A percentile compares a stretch with the other conserved stretches of the same genome.
phyloP scores from a whole-genome alignment of 1,139 yeast species.

The Candida sp. region DNA sequence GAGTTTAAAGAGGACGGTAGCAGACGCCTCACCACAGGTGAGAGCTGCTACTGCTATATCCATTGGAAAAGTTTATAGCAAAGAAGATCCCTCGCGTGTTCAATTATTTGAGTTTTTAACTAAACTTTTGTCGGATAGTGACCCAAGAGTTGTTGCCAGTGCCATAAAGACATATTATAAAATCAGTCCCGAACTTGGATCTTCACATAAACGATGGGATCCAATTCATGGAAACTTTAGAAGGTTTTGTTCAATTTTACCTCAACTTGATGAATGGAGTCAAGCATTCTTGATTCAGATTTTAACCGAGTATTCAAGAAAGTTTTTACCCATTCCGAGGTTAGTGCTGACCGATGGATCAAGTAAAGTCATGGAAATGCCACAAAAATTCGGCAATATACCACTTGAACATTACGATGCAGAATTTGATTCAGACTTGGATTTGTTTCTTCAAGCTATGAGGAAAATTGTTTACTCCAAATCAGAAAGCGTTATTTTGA shows the following conservation, averaged over 20 bases:
- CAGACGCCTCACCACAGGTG: slow-evolving; percentile 76
- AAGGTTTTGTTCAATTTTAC: slow-evolving; percentile 52
- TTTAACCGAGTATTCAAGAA: slow-evolving; percentile 63
- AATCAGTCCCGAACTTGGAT: slow-evolving; percentile 25
- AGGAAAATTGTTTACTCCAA: slow-evolving; percentile 43
- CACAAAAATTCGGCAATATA: slow-evolving; percentile 28
- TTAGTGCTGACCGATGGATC: slow-evolving; percentile 21
- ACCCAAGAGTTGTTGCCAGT: slow-evolving; percentile 64
- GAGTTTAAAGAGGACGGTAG: slow-evolving; percentile 64
- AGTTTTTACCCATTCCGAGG: slow-evolving; percentile 54
- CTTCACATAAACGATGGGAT: slow-evolving; percentile 52
- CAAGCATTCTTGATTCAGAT: slow-evolving; percentile 60
- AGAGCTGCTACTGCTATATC: slow-evolving; percentile 81
- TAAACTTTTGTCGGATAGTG: slow-evolving; percentile 60
- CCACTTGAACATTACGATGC: slow-evolving; percentile 34
- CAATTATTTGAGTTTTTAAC: slow-evolving; percentile 50
- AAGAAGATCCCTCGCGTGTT: slow-evolving; percentile 26
- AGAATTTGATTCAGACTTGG: slow-evolving; percentile 53
- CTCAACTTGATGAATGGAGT: slow-evolving; percentile 74
- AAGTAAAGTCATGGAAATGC: slow-evolving; percentile 30
- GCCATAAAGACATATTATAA: slow-evolving; percentile 59
- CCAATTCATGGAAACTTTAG: slow-evolving; percentile 72
- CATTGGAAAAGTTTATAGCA: slow-evolving; percentile 56
- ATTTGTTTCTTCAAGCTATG: slow-evolving; percentile 47
- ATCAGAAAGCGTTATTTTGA: slow-evolving; percentile 61